phyloP scores from a whole-genome alignment of 305 asterid genomes.

The Solanum chacoense region DNA sequence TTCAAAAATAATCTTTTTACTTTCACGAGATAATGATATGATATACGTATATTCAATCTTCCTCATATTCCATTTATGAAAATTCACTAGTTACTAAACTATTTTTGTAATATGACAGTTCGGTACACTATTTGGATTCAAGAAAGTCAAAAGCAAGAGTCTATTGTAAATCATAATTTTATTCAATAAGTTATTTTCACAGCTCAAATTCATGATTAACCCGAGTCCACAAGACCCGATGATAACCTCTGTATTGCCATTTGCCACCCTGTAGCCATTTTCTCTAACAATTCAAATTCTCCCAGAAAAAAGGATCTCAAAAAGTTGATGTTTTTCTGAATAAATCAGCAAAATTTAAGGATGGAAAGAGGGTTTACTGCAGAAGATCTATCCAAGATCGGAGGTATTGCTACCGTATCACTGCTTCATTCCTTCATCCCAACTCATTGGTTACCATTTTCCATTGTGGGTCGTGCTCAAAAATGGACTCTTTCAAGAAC shows the following conservation, averaged over 20 bases:
- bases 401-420: conserved; percentile 93
- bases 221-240: background rate
- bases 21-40: background rate
- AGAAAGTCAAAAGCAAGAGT: background rate
- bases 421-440: conserved; percentile 89
- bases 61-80: too few relatives aligned
- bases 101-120: background rate
- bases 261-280: background rate
- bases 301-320: background rate
- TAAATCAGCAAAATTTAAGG: background rate
- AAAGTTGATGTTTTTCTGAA: background rate
- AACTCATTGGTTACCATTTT: conserved; percentile 96
- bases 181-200: too few relatives aligned
- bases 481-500: conserved; percentile 95
- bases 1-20: too few relatives aligned
- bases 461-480: conserved; percentile 94
- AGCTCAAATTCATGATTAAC: too few relatives aligned
- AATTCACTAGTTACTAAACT: too few relatives aligned
- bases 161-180: too few relatives aligned
- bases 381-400: conserved; percentile 75
- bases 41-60: accelerated
- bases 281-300: background rate
- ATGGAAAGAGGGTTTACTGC: conserved; percentile 53
- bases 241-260: background rate
- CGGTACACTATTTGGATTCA: background rate